Evolutionary conservation across 257 asterid genomes (phyloP).

Genomic region (Capsicum rhomboideum): DNA sequence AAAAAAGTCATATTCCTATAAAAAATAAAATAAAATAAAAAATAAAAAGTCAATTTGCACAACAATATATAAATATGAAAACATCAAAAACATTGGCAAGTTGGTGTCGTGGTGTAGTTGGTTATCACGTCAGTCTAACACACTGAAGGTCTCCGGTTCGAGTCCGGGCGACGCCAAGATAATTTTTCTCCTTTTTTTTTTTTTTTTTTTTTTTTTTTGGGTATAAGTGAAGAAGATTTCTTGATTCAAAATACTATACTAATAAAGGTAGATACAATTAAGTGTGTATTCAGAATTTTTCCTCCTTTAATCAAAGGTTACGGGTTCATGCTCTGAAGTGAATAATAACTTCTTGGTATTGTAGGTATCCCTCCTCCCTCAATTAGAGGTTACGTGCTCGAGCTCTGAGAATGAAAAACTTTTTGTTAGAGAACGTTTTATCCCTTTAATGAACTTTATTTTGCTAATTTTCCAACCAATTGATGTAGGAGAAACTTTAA

Average conservation of each 20-base stretch:
- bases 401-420: background rate
- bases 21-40: too few relatives aligned
- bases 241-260: background rate
- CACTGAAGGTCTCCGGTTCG: slow-evolving; percentile 89
- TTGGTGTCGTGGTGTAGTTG: slow-evolving; percentile 76
- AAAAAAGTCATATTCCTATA: too few relatives aligned
- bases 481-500: background rate
- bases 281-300: background rate
- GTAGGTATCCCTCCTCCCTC: background rate
- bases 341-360: background rate
- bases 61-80: background rate
- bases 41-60: too few relatives aligned
- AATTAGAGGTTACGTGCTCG: background rate
- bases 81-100: background rate
- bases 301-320: background rate
- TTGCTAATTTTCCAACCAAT: background rate
- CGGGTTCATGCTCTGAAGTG: background rate
- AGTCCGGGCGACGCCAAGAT: slow-evolving; percentile 69
- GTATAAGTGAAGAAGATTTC: too few relatives aligned
- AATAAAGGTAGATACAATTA: background rate
- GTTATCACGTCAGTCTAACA: slow-evolving; percentile 87
- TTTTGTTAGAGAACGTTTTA: background rate
- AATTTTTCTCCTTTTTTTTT: too few relatives aligned
- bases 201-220: too few relatives aligned
- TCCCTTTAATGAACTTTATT: background rate